These are phyloP conservation scores for Sclerotinia subarctica DNA, from an alignment of 2,329 filamentous ascomycete species.

Conservation along the genomic window DNA sequence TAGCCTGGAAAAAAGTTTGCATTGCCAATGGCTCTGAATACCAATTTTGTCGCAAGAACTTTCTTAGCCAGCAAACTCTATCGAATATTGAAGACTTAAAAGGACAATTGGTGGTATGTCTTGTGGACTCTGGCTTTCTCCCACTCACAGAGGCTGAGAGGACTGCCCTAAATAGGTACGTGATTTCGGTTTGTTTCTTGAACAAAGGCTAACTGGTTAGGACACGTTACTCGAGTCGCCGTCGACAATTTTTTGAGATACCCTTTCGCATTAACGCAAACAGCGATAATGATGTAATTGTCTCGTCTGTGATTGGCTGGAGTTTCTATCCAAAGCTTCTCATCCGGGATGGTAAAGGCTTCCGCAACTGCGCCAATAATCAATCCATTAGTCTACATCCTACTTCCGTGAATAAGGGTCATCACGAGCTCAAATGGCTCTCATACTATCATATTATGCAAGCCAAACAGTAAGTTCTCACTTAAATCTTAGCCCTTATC, in stretches of 20 bases:
- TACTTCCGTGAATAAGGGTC: constrained; percentile 80
- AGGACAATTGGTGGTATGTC: constrained; percentile 78
- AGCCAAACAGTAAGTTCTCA: constrained; percentile 63
- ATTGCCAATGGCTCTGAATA: constrained; percentile 69
- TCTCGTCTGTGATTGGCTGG: constrained; percentile 82
- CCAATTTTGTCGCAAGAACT: constrained; percentile 93
- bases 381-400: constrained; percentile 85
- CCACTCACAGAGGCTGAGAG: constrained; percentile 72
- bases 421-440: constrained; percentile 69
- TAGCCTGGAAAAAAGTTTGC: constrained; percentile 81
- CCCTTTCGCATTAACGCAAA: constrained; percentile 72
- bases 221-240: constrained; percentile 62
- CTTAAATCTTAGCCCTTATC: neutral
- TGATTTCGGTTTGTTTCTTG: constrained; percentile 37
- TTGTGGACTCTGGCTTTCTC: constrained; percentile 83
- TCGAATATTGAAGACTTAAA: constrained; percentile 94
- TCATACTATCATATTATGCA: constrained; percentile 99
- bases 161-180: constrained; percentile 57
- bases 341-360: constrained; percentile 77
- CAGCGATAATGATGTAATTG: constrained; percentile 74
- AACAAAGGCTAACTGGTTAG: constrained; percentile 33
- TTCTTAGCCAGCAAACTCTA: constrained; percentile 82
- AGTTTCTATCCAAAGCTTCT: constrained; percentile 95
- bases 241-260: constrained; percentile 72
- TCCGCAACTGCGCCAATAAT: constrained; percentile 90